These are phyloP conservation scores for Venturia carpophila DNA, from an alignment of 2,329 filamentous ascomycete genomes.

Conservation along the genomic window DNA sequence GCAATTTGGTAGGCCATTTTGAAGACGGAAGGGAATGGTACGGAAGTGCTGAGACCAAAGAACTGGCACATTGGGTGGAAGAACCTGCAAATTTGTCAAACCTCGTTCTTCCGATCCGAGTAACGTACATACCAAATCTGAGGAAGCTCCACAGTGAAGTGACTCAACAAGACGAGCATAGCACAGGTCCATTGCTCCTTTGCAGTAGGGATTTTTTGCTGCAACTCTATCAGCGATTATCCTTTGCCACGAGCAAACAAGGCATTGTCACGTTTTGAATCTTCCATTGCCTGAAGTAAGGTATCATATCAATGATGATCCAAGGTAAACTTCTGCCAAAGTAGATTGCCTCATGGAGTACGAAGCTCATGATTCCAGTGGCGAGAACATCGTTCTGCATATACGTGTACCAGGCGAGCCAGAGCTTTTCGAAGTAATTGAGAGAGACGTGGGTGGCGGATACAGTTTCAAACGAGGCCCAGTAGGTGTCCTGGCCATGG, in stretches of 20 bases:
- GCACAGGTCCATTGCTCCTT: slow-evolving; percentile 94
- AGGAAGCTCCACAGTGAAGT: slow-evolving; percentile 96
- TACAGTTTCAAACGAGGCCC: slow-evolving; percentile 58
- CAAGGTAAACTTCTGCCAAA: slow-evolving; percentile 87
- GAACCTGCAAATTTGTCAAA: slow-evolving; percentile 43
- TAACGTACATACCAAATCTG: slow-evolving; percentile 67
- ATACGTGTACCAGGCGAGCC: slow-evolving; percentile 94
- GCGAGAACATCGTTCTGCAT: slow-evolving; percentile 97
- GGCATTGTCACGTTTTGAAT: slow-evolving; percentile 64
- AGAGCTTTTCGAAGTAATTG: slow-evolving; percentile 78
- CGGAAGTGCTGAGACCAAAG: slow-evolving; percentile 78
- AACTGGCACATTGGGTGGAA: slow-evolving; percentile 96
- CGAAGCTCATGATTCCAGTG: slow-evolving; percentile 94
- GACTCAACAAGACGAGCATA: slow-evolving; percentile 81
- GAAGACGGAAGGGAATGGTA: slow-evolving; percentile 78
- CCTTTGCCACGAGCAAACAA: not conserved
- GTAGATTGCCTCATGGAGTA: slow-evolving; percentile 90
- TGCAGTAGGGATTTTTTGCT: slow-evolving; percentile 81
- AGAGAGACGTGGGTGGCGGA: slow-evolving; percentile 73
- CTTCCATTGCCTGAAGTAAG: slow-evolving; percentile 88
- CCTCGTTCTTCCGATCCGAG: not conserved
- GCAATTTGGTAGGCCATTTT: slow-evolving; percentile 89
- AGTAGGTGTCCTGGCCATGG: slow-evolving; percentile 38
- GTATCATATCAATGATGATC: slow-evolving; percentile 83
- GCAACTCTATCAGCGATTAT: slow-evolving; percentile 19